Percentiles rank a stretch among this genome's conserved stretches.
Evolutionary conservation across 441 rosid species (phyloP).

Genomic region (Bruguiera hainesii): DNA sequence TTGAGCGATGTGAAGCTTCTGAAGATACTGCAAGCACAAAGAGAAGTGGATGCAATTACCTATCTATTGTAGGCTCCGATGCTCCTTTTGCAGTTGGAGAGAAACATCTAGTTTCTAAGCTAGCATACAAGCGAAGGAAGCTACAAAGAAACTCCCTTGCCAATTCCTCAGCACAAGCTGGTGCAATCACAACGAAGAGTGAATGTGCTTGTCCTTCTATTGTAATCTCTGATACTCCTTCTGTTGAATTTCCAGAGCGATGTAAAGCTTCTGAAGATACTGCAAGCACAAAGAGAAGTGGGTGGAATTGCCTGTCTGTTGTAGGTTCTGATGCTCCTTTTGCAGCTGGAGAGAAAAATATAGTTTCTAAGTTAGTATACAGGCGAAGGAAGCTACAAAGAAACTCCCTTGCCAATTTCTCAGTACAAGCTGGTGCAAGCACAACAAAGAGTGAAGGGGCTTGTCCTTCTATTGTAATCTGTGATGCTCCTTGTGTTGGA

Average conservation of each 20-base stretch:
- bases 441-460: conserved; percentile 33
- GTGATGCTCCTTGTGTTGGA: conserved; percentile 31
- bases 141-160: conserved; percentile 28
- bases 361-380: conserved; percentile 38
- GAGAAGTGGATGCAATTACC: too few relatives aligned
- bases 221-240: conserved; percentile 36
- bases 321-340: too few relatives aligned
- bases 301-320: too few relatives aligned
- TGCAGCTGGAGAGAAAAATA: too few relatives aligned
- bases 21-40: conserved; percentile 1
- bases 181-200: conserved; percentile 29
- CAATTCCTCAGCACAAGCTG: conserved; percentile 25
- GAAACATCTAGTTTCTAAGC: conserved; percentile 14
- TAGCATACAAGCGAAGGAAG: conserved; percentile 55
- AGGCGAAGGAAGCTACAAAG: conserved; percentile 45
- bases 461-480: conserved; percentile 40
- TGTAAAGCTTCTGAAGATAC: conserved; percentile 23
- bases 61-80: too few relatives aligned
- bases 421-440: conserved; percentile 24
- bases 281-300: too few relatives aligned
- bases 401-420: conserved; percentile 26
- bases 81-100: too few relatives aligned
- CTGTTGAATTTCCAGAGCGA: conserved; percentile 26
- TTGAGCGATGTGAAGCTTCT: conserved; percentile 30
- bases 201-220: conserved; percentile 37